Evolutionary conservation across 2,329 filamentous ascomycete species (phyloP).

Genomic region (Huntiella moniliformis): DNA sequence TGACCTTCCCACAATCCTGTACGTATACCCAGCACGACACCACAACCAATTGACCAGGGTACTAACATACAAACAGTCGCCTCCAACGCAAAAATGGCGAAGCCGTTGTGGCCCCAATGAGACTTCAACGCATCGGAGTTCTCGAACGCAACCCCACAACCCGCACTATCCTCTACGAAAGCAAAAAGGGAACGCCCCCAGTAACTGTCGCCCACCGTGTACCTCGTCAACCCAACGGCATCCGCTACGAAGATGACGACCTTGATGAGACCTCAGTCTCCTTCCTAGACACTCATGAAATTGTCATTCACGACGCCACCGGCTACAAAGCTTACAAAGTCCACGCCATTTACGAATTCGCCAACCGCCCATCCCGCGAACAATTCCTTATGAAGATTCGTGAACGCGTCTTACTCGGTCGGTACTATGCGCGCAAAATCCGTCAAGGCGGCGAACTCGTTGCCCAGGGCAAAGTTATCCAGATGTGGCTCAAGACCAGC

Average conservation of each 20-base stretch:
- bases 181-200: slow-evolving; percentile 4
- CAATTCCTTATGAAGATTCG: slow-evolving; percentile 11
- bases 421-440: slow-evolving; percentile 8
- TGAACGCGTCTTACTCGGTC: slow-evolving; percentile 6
- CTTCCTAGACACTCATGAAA: slow-evolving; percentile 9
- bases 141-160: slow-evolving; percentile 5
- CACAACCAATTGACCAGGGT: background rate
- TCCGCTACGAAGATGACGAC: slow-evolving; percentile 9
- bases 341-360: slow-evolving; percentile 9
- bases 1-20: slow-evolving; percentile 9
- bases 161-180: slow-evolving; percentile 7
- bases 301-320: slow-evolving; percentile 5
- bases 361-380: slow-evolving; percentile 6
- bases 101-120: slow-evolving; percentile 3
- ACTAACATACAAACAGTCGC: slow-evolving; percentile 1
- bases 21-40: background rate
- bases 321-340: slow-evolving; percentile 10
- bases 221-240: slow-evolving; percentile 6
- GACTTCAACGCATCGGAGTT: slow-evolving; percentile 6
- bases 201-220: slow-evolving; percentile 8
- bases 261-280: slow-evolving; percentile 8
- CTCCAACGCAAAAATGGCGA: slow-evolving; percentile 7
- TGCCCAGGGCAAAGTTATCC: slow-evolving; percentile 9
- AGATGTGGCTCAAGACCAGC: slow-evolving; percentile 9
- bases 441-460: slow-evolving; percentile 2